phyloP scores from a whole-genome alignment of 257 asterid genomes.

The Penstemon barbatus region DNA sequence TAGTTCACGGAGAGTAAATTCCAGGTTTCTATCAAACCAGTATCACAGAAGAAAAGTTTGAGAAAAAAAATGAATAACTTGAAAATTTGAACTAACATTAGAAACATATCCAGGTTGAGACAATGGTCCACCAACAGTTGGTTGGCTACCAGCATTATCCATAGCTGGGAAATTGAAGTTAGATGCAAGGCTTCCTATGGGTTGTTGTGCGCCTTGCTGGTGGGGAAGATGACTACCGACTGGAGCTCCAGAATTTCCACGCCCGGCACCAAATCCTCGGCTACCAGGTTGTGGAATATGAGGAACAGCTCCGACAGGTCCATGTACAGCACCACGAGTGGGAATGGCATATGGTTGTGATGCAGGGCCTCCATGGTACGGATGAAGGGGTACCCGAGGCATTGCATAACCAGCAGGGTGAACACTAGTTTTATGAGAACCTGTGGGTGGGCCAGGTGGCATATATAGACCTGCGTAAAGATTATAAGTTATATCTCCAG shows the following conservation, averaged over 20 bases:
- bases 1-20: not conserved
- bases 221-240: conserved; percentile 90
- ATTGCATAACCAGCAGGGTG: conserved; percentile 85
- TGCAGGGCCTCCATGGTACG: conserved; percentile 67
- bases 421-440: conserved; percentile 72
- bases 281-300: conserved; percentile 87
- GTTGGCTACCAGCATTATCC: conserved; percentile 87
- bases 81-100: conserved; percentile 55
- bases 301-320: conserved; percentile 89
- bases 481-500: conserved; percentile 3
- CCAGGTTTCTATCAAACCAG: not conserved
- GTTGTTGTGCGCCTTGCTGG: conserved; percentile 80
- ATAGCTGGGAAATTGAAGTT: conserved; percentile 74
- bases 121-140: conserved; percentile 82
- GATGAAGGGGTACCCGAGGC: conserved; percentile 81
- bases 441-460: conserved; percentile 84
- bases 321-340: conserved; percentile 87
- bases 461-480: conserved; percentile 67
- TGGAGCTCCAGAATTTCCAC: conserved; percentile 79
- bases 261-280: conserved; percentile 90
- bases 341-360: conserved; percentile 93
- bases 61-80: conserved; percentile 16
- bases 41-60: conserved; percentile 3
- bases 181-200: conserved; percentile 70
- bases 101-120: conserved; percentile 93